These are phyloP conservation scores for Calonectria pauciramosa DNA, from an alignment of 2,329 filamentous ascomycete species.

Conservation along the genomic window DNA sequence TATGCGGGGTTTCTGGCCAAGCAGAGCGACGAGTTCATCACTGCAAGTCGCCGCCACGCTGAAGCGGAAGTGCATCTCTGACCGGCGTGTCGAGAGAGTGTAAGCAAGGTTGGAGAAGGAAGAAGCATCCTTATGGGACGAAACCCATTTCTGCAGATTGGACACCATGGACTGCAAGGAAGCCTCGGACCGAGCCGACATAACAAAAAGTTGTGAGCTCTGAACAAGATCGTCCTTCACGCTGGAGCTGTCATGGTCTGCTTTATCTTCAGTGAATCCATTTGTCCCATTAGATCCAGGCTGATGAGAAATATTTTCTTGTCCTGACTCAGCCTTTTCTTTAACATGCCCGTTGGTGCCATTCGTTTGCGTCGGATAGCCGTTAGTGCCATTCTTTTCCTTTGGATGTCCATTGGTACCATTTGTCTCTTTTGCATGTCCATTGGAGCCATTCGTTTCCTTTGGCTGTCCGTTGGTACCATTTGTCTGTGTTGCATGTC, in stretches of 20 bases:
- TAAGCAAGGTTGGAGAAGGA: constrained; percentile 29
- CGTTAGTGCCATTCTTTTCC: constrained; percentile 14
- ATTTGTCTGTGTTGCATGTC: background rate
- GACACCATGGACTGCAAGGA: constrained; percentile 24
- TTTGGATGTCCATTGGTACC: background rate
- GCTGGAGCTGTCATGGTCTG: background rate
- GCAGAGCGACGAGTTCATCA: constrained; percentile 9
- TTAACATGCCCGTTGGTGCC: background rate
- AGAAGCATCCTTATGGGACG: constrained; percentile 8
- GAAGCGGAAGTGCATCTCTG: constrained; percentile 22
- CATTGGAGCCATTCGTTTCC: background rate
- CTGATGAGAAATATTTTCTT: background rate
- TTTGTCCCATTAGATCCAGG: background rate
- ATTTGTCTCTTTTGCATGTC: background rate
- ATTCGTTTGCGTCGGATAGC: background rate
- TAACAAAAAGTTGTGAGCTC: constrained; percentile 25
- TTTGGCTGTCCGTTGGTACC: background rate
- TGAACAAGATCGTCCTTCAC: background rate
- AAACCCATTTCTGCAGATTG: constrained; percentile 26
- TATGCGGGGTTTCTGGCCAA: constrained; percentile 26
- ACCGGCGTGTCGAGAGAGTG: constrained; percentile 28
- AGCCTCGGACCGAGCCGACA: constrained; percentile 27
- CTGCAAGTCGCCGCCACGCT: constrained; percentile 18
- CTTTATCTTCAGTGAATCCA: background rate
- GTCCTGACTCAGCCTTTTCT: background rate